These are phyloP conservation scores for Bocquillonia castaneifolia DNA, from an alignment of 441 rosid species.

Conservation along the genomic window DNA sequence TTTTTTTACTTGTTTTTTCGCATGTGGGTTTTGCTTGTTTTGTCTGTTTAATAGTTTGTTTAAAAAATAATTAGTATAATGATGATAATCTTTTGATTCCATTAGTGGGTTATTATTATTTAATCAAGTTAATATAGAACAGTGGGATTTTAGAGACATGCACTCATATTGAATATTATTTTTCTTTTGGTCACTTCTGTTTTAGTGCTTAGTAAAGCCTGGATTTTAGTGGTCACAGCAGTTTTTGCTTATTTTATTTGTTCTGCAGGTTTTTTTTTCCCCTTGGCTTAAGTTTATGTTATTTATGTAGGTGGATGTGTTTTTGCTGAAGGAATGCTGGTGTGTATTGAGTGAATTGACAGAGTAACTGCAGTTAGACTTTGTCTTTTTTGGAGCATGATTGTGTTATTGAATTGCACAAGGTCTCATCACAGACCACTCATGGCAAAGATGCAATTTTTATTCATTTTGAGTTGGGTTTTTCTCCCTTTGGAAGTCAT, in stretches of 20 bases:
- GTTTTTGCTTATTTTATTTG: no score
- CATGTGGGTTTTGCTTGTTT: constrained; percentile 15
- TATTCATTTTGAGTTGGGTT: constrained; percentile 34
- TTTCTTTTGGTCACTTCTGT: background rate
- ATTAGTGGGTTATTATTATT: background rate
- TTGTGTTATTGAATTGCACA: constrained; percentile 24
- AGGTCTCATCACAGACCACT: constrained; percentile 9
- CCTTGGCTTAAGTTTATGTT: background rate
- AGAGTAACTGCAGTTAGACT: constrained; percentile 18
- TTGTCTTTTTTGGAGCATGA: constrained; percentile 32
- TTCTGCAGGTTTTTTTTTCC: background rate
- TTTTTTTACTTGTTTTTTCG: constrained; percentile 3
- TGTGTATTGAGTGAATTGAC: constrained; percentile 17
- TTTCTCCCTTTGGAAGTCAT: constrained; percentile 38
- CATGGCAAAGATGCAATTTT: constrained; percentile 24
- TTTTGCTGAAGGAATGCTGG: constrained; percentile 20
- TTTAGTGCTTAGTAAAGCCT: background rate
- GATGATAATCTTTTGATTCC: background rate
- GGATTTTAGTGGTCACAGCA: background rate
- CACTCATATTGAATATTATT: background rate
- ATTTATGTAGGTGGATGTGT: constrained; percentile 15
- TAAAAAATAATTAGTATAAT: background rate
- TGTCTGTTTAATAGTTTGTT: background rate
- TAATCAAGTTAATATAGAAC: background rate
- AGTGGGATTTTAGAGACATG: background rate